Evolutionary conservation across 2,329 filamentous ascomycete species (phyloP).

Genomic region (Aotearoamyces nothofagi): DNA sequence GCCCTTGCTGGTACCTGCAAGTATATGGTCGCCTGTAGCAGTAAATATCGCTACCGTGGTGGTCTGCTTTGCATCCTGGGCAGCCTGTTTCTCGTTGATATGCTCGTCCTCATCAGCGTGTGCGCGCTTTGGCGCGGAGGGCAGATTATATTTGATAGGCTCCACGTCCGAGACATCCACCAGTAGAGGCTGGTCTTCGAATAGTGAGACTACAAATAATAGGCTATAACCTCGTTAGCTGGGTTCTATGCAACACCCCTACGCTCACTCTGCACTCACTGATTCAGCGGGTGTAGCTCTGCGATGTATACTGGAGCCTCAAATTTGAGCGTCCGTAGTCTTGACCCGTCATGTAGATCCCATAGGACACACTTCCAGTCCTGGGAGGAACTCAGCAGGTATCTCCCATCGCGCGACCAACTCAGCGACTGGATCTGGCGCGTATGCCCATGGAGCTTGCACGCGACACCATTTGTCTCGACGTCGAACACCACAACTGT

Average conservation of each 20-base stretch:
- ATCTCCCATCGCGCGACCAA: slow-evolving; percentile 86
- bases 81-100: slow-evolving; percentile 67
- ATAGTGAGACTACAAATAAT: slow-evolving; percentile 79
- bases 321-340: slow-evolving; percentile 70
- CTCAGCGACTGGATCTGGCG: slow-evolving; percentile 87
- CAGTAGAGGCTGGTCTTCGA: slow-evolving; percentile 81
- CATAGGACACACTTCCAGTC: slow-evolving; percentile 95
- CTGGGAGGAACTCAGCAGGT: slow-evolving; percentile 82
- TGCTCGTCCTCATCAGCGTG: slow-evolving; percentile 55
- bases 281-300: slow-evolving; percentile 82
- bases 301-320: slow-evolving; percentile 91
- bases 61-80: slow-evolving; percentile 86
- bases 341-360: slow-evolving; percentile 66
- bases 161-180: slow-evolving; percentile 62
- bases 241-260: not conserved
- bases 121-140: slow-evolving; percentile 66
- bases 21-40: slow-evolving; percentile 69
- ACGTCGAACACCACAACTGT: slow-evolving; percentile 94
- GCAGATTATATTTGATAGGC: slow-evolving; percentile 61
- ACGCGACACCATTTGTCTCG: slow-evolving; percentile 91
- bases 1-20: slow-evolving; percentile 88
- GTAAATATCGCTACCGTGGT: slow-evolving; percentile 90
- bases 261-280: slow-evolving; percentile 36
- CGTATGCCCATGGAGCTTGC: slow-evolving; percentile 86
- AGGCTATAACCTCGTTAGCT: slow-evolving; percentile 33